Base-by-base conservation (phyloP, 345 rosid genomes). In the Eucalyptus regnans region DNA sequence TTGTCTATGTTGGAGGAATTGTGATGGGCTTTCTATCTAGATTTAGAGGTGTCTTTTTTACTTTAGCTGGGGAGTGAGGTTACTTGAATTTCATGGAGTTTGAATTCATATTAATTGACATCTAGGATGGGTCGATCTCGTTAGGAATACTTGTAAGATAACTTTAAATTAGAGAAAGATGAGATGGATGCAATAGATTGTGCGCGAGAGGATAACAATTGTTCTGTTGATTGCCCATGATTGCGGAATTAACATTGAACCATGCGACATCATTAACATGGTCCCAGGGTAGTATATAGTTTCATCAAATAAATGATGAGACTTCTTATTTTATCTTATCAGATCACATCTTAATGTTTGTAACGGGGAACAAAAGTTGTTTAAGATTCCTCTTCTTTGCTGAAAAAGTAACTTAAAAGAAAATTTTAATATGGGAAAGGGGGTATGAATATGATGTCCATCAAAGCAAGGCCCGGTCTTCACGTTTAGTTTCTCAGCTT, bases 171-270 rank as follows among this genome's bases (percentile, higher is more conserved):
- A 81, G 90, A 88, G 68, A 46, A 4, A 58, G 86, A 81, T 5
- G 71, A 64, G 89, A 97, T 96, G 95, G 94, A 89, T 86, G 99
- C 93, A 16, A 94, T 97, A 52, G 92, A 96, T 29, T 96, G 96
- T 90, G 99, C 94, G 1, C 17, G 97, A 97, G 93, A 96, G 99
- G 92, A 98, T 96, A 14, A 96, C 99, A 1, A 96, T 92, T 91
- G 97, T 95, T 91, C 91, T 93, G 94, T 89, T 96, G 92, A 94
- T 95, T 80, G 97, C 95, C 80, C 97, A 95, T 2, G 99, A 97
- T 87, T 97, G 99, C 96, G 95, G 98, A 58, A 84, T 96, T 88
- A 97, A 95, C 93, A 94, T 96, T 48, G 99, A 96, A 93, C 90
- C 95, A 13, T 95, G 99, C 48, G 99, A 97, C 90, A 90, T 96